Evolutionary conservation across 139 green algal genomes (phyloP).

Genomic region (Monoraphidium neglectum): DNA sequence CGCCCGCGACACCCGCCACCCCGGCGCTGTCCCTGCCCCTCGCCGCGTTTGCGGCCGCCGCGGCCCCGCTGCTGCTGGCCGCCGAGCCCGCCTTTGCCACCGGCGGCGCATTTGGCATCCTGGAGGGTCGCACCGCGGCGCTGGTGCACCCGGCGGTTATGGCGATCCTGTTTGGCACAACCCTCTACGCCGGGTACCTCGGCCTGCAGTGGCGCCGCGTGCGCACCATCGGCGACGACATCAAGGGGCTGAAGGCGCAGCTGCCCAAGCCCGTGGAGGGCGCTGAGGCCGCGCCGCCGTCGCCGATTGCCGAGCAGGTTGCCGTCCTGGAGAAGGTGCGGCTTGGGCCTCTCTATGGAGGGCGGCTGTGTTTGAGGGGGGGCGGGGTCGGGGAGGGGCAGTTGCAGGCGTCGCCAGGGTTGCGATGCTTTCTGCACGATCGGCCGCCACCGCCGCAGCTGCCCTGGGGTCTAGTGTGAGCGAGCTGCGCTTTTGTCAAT

Average conservation of each 20-base stretch:
- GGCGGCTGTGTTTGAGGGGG: no score
- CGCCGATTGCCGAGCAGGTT: constrained; percentile 64
- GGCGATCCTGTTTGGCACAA: constrained; percentile 76
- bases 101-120: constrained; percentile 23
- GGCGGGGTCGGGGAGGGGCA: no score
- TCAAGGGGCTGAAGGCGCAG: constrained; percentile 78
- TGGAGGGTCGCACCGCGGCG: constrained; percentile 51
- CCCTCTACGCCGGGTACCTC: constrained; percentile 87
- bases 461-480: no score
- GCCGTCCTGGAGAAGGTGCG: constrained; percentile 76
- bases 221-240: constrained; percentile 64
- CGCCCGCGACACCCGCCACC: not conserved
- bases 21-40: not conserved
- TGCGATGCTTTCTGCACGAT: no score
- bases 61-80: constrained; percentile 1
- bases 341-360: no score
- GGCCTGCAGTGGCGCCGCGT: constrained; percentile 82
- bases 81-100: constrained; percentile 10
- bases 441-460: no score
- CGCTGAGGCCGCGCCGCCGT: constrained; percentile 49
- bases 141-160: constrained; percentile 90
- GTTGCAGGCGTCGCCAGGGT: no score
- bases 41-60: not conserved
- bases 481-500: no score
- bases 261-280: constrained; percentile 61